Conservation (phyloP, 139 green algal species). For the Chlamydomonas sp. region DNA sequence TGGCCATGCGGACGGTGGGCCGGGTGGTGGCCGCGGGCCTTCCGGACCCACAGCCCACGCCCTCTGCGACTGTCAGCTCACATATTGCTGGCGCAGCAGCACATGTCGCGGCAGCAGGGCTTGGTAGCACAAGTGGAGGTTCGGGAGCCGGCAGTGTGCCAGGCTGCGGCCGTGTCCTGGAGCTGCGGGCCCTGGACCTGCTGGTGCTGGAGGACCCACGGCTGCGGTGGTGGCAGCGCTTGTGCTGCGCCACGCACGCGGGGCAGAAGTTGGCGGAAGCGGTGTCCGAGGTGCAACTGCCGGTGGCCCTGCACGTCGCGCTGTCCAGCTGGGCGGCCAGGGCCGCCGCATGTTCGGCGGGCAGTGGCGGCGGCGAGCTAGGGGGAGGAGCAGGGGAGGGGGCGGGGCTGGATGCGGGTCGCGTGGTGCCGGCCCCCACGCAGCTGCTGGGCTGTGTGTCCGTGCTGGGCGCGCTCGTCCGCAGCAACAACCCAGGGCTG, state of each 20-base stretch:
- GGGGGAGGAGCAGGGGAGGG: neutral
- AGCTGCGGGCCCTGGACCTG: constrained; percentile 14
- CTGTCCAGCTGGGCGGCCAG: neutral
- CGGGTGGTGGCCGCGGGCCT: constrained; percentile 9
- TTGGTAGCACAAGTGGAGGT: too few species aligned
- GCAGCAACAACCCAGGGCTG: constrained; percentile 3
- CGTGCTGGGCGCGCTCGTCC: constrained; percentile 4
- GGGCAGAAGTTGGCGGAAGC: constrained; percentile 8
- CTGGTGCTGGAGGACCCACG: constrained; percentile 7
- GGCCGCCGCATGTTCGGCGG: neutral
- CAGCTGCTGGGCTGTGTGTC: constrained; percentile 20
- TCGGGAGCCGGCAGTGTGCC: neutral
- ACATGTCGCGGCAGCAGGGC: too few species aligned
- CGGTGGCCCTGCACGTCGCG: constrained; percentile 9
- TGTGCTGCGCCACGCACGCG: constrained; percentile 20
- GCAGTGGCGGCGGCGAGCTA: neutral
- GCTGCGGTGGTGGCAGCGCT: constrained; percentile 37
- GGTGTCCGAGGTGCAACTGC: neutral
- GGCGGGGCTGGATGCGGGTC: neutral
- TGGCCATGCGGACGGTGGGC: neutral
- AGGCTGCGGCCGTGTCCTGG: neutral
- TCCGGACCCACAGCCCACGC: too few species aligned
- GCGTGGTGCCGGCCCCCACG: neutral
- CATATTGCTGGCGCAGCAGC: too few species aligned
- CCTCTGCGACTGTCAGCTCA: too few species aligned